Percentiles rank a stretch among this genome's conserved stretches.
Evolutionary conservation across 495 filamentous ascomycete species (phyloP).

Genomic region (Wilcoxina mikolae): DNA sequence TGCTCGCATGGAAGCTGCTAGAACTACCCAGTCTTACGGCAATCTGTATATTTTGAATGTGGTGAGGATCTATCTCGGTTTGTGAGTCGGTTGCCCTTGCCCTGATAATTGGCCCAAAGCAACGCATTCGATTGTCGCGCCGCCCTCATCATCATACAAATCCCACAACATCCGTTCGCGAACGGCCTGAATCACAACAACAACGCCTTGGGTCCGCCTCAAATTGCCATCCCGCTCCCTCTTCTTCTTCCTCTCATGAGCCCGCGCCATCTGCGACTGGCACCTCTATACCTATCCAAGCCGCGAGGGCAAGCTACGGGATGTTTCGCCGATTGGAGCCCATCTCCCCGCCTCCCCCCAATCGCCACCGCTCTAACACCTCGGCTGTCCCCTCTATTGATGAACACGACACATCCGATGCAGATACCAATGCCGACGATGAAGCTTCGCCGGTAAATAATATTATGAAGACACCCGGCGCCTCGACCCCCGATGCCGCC

Average conservation of each 20-base stretch:
- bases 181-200: neutral
- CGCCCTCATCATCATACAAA: neutral
- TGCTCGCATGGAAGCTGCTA: too few species aligned
- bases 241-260: too few species aligned
- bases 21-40: too few species aligned
- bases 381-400: neutral
- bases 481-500: neutral
- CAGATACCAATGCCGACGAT: neutral
- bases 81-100: neutral
- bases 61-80: too few species aligned
- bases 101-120: neutral
- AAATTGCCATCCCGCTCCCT: too few species aligned
- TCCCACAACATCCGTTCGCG: neutral
- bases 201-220: too few species aligned
- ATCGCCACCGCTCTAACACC: neutral
- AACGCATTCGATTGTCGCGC: neutral
- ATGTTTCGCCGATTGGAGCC: neutral
- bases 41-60: too few species aligned
- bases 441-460: neutral
- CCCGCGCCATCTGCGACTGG: too few species aligned
- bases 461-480: neutral
- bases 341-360: neutral
- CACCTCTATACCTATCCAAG: too few species aligned
- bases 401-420: neutral
- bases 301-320: too few species aligned